Conservation (phyloP, 768 basidiomycete genomes). For the Dentipellis sp. region DNA sequence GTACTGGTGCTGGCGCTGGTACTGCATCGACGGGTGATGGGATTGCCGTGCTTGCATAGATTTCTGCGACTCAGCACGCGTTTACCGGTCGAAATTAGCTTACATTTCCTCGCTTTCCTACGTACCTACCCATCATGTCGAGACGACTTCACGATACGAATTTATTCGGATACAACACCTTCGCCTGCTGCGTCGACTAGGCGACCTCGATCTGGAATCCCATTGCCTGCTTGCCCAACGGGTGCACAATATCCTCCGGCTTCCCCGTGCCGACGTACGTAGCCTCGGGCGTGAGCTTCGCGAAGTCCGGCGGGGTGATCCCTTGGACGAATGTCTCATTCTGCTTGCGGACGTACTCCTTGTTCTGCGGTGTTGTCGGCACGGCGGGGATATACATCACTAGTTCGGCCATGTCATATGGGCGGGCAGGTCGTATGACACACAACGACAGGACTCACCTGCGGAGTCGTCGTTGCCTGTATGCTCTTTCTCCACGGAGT, state of each 20-base stretch:
- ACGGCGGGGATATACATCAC: conserved; percentile 18
- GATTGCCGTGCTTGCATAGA: too few species aligned
- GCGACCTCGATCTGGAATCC: not conserved
- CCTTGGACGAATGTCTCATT: conserved; percentile 21
- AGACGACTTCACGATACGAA: too few species aligned
- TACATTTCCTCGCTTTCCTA: too few species aligned
- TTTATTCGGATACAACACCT: too few species aligned
- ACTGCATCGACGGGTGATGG: too few species aligned
- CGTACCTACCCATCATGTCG: too few species aligned
- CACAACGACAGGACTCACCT: not conserved
- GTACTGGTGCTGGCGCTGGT: too few species aligned
- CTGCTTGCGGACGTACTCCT: conserved; percentile 22
- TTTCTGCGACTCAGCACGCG: too few species aligned
- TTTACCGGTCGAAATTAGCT: too few species aligned
- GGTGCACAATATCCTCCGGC: not conserved
- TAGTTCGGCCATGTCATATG: conserved; percentile 13
- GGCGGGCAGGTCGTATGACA: too few species aligned
- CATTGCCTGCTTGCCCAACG: not conserved
- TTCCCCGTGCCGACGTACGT: not conserved
- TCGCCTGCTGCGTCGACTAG: not conserved
- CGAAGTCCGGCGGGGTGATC: conserved; percentile 27
- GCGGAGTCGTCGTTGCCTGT: conserved; percentile 5
- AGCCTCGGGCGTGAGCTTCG: not conserved
- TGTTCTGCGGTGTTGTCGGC: conserved; percentile 17
- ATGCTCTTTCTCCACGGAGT: conserved; percentile 16